Percentiles rank a stretch among this genome's conserved stretches.
These are phyloP conservation scores for Hyphopichia wangnamkhiaoensis DNA, from an alignment of 1,139 yeast genomes.

Conservation along the genomic window DNA sequence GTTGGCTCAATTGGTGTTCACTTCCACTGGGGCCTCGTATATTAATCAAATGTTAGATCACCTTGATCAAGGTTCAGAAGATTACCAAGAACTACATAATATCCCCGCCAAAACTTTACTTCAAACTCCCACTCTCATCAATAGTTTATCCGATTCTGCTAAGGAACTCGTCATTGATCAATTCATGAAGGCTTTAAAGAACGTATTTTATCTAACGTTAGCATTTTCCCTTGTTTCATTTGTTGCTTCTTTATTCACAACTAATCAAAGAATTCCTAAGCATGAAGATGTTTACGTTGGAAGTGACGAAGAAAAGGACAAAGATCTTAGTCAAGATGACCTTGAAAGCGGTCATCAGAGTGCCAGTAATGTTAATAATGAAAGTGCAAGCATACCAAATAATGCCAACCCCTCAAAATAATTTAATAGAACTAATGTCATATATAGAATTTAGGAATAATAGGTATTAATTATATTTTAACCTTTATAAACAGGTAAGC, in stretches of 20 bases:
- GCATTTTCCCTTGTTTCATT: conserved; percentile 34
- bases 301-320: conserved; percentile 13
- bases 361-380: too few species aligned
- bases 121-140: conserved; percentile 30
- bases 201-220: conserved; percentile 42
- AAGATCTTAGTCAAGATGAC: background rate
- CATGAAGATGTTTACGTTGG: conserved; percentile 24
- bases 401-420: too few species aligned
- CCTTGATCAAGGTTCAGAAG: conserved; percentile 16
- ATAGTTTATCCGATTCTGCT: conserved; percentile 23
- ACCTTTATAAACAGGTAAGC: too few species aligned
- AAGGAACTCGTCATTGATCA: conserved; percentile 25
- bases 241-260: conserved; percentile 31
- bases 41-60: conserved; percentile 16
- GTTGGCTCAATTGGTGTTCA: conserved; percentile 49
- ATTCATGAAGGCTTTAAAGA: conserved; percentile 39
- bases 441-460: too few species aligned
- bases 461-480: too few species aligned
- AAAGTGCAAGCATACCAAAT: too few species aligned
- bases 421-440: too few species aligned
- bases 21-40: conserved; percentile 25
- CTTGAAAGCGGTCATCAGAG: background rate
- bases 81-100: conserved; percentile 16
- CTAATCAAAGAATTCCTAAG: conserved; percentile 42
- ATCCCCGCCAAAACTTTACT: conserved; percentile 23